Conservation (phyloP, 2,329 filamentous ascomycete genomes). For the Pseudogymnoascus sp. region DNA sequence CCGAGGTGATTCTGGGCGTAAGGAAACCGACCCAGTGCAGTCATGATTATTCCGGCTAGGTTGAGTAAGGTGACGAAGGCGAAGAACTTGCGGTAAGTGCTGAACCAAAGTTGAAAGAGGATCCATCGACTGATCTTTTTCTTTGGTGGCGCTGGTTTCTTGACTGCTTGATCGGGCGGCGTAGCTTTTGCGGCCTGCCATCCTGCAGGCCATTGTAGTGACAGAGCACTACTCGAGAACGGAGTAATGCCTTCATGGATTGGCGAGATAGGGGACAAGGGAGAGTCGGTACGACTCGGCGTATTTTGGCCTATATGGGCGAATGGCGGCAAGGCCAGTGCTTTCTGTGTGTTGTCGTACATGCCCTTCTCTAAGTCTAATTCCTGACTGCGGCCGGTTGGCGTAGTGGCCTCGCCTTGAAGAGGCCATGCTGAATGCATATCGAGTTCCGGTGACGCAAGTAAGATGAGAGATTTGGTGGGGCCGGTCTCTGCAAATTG, state of each 20-base stretch:
- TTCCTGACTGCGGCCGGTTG: slow-evolving; percentile 15
- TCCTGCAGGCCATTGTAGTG: slow-evolving; percentile 21
- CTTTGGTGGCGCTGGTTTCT: slow-evolving; percentile 16
- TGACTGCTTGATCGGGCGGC: slow-evolving; percentile 4
- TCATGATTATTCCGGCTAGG: slow-evolving; percentile 30
- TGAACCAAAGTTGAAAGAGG: slow-evolving; percentile 33
- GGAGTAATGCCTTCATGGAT: slow-evolving; percentile 29
- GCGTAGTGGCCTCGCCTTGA: slow-evolving; percentile 12
- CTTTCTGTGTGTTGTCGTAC: slow-evolving; percentile 23
- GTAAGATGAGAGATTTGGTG: slow-evolving; percentile 8
- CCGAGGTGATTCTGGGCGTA: slow-evolving; percentile 34
- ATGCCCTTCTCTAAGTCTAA: slow-evolving; percentile 32
- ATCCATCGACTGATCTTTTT: slow-evolving; percentile 28
- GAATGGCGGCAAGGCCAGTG: slow-evolving; percentile 21
- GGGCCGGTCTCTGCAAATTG: background rate
- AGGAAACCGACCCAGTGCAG: slow-evolving; percentile 27
- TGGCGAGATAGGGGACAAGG: slow-evolving; percentile 23
- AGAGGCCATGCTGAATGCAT: slow-evolving; percentile 22
- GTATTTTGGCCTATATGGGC: slow-evolving; percentile 21
- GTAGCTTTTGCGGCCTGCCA: slow-evolving; percentile 4
- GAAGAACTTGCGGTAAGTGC: slow-evolving; percentile 36
- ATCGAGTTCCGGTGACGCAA: slow-evolving; percentile 8
- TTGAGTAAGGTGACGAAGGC: slow-evolving; percentile 31
- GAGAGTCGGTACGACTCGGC: slow-evolving; percentile 18
- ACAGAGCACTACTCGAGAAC: slow-evolving; percentile 24